A percentile compares a stretch with the other conserved stretches of the same genome.
Evolutionary conservation across 208 protist genomes (phyloP).

Genomic region (Hexamita inflata): DNA sequence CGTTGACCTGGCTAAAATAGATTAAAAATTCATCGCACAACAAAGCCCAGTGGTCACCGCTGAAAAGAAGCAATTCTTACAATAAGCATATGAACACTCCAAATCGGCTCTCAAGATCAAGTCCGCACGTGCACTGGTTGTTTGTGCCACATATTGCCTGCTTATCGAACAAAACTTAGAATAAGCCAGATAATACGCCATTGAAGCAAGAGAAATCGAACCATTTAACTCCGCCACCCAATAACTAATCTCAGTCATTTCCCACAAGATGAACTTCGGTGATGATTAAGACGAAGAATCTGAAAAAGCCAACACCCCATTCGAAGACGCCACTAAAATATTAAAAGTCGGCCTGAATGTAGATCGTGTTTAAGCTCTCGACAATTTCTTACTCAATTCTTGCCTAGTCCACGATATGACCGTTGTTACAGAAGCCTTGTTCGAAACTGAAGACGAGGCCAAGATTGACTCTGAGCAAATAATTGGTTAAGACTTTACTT

Average conservation of each 20-base stretch:
- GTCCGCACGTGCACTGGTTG: not conserved
- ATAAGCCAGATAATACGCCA: not conserved
- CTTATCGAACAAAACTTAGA: not conserved
- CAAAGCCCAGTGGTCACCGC: not conserved
- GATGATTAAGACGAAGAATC: not conserved
- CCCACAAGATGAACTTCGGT: not conserved
- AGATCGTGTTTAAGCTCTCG: not conserved
- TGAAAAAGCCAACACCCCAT: not conserved
- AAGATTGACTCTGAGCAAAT: too few species aligned
- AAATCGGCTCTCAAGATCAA: not conserved
- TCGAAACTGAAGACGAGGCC: not conserved
- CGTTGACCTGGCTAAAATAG: not conserved
- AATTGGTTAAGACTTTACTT: too few species aligned
- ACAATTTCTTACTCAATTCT: not conserved
- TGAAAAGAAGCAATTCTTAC: not conserved
- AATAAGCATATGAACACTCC: not conserved
- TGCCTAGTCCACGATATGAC: not conserved
- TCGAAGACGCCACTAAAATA: not conserved
- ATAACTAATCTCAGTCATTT: not conserved
- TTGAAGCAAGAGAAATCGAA: not conserved
- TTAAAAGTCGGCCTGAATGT: not conserved
- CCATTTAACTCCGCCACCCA: not conserved
- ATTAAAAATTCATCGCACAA: not conserved
- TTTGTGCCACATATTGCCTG: not conserved
- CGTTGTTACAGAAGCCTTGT: not conserved